phyloP scores from a whole-genome alignment of 352 stramenopile genomes.

The Phytopythium cucurbitacearum region DNA sequence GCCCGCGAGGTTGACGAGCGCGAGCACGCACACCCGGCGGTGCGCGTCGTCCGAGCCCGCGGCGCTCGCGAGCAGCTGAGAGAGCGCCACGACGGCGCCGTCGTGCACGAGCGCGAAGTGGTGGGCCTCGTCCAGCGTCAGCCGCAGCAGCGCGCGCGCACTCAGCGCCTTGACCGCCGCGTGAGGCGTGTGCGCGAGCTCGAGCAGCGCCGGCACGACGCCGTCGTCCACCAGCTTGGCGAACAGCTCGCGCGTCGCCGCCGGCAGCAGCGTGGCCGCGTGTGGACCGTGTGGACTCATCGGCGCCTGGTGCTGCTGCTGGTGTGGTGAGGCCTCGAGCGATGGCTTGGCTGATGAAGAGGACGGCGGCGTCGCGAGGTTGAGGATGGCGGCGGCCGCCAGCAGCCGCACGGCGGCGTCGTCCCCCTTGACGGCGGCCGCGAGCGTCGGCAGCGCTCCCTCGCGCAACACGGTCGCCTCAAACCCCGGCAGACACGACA shows the following conservation, averaged over 20 bases:
- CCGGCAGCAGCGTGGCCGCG: constrained; percentile 9
- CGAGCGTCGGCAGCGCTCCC: constrained; percentile 54
- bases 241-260: constrained; percentile 48
- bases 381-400: constrained; percentile 67
- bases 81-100: constrained; percentile 54
- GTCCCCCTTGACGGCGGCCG: constrained; percentile 61
- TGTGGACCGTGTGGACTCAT: not conserved
- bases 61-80: constrained; percentile 56
- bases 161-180: constrained; percentile 62
- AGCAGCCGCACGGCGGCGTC: constrained; percentile 63
- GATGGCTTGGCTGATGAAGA: not conserved
- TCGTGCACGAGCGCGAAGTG: constrained; percentile 82
- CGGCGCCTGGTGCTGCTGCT: not conserved
- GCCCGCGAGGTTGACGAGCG: constrained; percentile 66
- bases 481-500: constrained; percentile 72
- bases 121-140: constrained; percentile 66
- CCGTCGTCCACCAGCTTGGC: constrained; percentile 73
- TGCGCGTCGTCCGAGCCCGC: constrained; percentile 41
- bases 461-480: constrained; percentile 71
- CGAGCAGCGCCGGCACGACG: constrained; percentile 45
- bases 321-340: constrained; percentile 2
- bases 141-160: constrained; percentile 62
- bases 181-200: constrained; percentile 64
- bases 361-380: constrained; percentile 34
- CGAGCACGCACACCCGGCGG: constrained; percentile 53